Evolutionary conservation across 306 rosid species (phyloP), one percentile per base, ranked within the genome.

Genomic region (Cajanus cajan): DNA sequence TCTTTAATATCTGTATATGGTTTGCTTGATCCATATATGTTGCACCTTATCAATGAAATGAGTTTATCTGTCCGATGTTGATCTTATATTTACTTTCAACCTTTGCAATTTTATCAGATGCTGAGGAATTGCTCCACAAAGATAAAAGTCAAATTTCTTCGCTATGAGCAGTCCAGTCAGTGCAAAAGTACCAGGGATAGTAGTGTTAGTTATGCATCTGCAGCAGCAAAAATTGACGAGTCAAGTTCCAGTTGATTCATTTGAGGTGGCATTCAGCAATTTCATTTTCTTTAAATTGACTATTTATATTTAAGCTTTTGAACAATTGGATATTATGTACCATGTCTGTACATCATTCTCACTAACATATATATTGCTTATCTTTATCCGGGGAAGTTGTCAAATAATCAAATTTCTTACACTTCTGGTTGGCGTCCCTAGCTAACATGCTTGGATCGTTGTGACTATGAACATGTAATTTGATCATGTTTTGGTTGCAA

Each of bases 161-260:
- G 88, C 24, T 96, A 96, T 33, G 97, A 96, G 82, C 99, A 96
- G 74, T 96, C 99, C 14, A 93, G 93, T 78, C 96, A 87, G 68
- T 96, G 99, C 97, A 86, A 88, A 48, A 89, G 83, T 55, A 77
- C 34, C 62, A 84, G 93, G 82, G 99, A 96, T 75, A 91, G 98
- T 84, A 96, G 99, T 34, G 99, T 96, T 39, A 96, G 99, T 80
- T 96, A 93, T 82, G 99, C 99, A 78, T 93, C 99, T 13, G 99
- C 98, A 11, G 98, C 99, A 22, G 99, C 98, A 61, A 93, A 84
- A 81, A 33, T 83, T 63, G 91, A 90, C 55, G 85, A 70, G 67
- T 93, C 90, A 85, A 84, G 89, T 82, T 82, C 82, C 61, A 82
- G 59, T 62, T 85, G 86, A 80, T 33, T 28, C 71, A 48, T 62